A percentile compares a stretch with the other conserved stretches of the same genome.
Evolutionary conservation across 176 grass and related monocot genomes (phyloP).

Genomic region (Oryza glumipatula): DNA sequence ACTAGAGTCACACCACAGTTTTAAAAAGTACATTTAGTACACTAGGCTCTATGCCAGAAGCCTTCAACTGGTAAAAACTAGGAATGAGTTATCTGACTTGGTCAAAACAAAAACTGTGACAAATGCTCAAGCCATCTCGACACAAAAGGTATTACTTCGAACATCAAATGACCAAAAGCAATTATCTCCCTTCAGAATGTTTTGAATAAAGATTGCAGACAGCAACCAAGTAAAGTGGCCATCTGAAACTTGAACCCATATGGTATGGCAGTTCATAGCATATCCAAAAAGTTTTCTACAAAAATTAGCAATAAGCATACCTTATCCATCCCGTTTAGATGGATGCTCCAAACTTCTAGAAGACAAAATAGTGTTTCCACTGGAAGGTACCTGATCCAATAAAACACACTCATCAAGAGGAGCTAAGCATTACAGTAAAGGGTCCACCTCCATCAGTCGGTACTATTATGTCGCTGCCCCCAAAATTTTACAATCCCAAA

Average conservation of each 20-base stretch:
- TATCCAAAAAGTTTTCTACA: conserved; percentile 9
- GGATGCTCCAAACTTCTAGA: conserved; percentile 66
- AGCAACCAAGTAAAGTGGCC: conserved; percentile 24
- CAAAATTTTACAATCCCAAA: background rate
- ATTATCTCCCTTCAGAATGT: conserved; percentile 12
- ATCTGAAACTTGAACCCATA: background rate
- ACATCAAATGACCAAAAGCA: conserved; percentile 17
- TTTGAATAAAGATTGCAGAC: background rate
- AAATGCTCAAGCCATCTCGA: conserved; percentile 6
- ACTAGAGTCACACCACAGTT: background rate
- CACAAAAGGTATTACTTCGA: background rate
- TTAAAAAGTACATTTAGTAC: conserved; percentile 7
- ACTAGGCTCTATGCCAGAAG: background rate
- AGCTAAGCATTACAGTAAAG: conserved; percentile 13
- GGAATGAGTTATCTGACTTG: conserved; percentile 3
- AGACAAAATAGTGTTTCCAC: conserved; percentile 59
- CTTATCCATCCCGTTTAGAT: conserved; percentile 70
- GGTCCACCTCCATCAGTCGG: background rate
- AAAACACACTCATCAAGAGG: conserved; percentile 36
- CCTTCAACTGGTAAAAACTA: background rate
- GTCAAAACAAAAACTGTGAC: background rate
- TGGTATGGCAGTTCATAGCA: background rate
- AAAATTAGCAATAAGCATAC: conserved; percentile 42
- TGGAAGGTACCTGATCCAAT: conserved; percentile 69
- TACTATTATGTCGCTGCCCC: background rate